phyloP scores from a whole-genome alignment of 306 rosid species.

The Aeschynomene evenia region DNA sequence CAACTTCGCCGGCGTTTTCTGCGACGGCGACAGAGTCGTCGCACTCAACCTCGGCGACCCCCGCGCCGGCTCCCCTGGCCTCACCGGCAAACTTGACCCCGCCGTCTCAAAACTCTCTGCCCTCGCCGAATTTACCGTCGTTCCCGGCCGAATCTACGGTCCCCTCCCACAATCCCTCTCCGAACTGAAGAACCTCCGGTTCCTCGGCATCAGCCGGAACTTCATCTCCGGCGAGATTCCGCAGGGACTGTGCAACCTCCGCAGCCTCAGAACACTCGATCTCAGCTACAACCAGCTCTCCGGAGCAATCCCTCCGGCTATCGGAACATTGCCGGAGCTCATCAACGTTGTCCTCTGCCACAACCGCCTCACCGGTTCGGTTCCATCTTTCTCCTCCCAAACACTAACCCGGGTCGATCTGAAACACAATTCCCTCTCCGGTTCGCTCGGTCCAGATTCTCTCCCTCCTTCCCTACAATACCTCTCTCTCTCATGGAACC shows the following conservation, averaged over 20 bases:
- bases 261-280: slow-evolving; percentile 67
- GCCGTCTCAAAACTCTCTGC: slow-evolving; percentile 68
- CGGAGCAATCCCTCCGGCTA: slow-evolving; percentile 64
- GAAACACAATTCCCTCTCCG: slow-evolving; percentile 74
- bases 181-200: slow-evolving; percentile 57
- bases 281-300: slow-evolving; percentile 77
- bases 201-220: slow-evolving; percentile 83
- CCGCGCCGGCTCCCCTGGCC: slow-evolving; percentile 80
- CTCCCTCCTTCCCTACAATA: slow-evolving; percentile 73
- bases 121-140: slow-evolving; percentile 71
- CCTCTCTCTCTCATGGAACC: slow-evolving; percentile 86
- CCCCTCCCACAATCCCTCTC: slow-evolving; percentile 61
- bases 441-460: slow-evolving; percentile 57
- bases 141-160: slow-evolving; percentile 80
- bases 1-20: slow-evolving; percentile 77
- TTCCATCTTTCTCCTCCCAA: slow-evolving; percentile 57
- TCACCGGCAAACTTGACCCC: slow-evolving; percentile 68
- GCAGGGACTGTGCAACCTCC: slow-evolving; percentile 40
- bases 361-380: slow-evolving; percentile 72
- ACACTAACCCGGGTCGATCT: slow-evolving; percentile 74
- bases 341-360: slow-evolving; percentile 72
- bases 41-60: slow-evolving; percentile 92
- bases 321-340: slow-evolving; percentile 59
- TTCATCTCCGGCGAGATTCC: slow-evolving; percentile 84
- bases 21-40: slow-evolving; percentile 59